phyloP scores from a whole-genome alignment of 1,284 basidiomycete genomes.

The Austroboletus olivaceoglutinosus region DNA sequence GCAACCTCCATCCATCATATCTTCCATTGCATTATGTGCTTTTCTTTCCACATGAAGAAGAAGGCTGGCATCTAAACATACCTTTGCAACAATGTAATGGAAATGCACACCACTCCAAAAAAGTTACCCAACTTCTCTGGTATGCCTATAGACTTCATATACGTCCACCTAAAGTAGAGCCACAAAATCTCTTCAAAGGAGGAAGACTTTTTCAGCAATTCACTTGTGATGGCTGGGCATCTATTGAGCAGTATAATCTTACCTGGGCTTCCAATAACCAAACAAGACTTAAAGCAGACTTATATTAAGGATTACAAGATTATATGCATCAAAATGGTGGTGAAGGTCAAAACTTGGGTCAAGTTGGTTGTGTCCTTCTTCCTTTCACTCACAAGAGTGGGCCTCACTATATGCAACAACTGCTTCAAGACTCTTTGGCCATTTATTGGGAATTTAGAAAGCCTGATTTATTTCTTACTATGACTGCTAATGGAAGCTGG shows the following conservation, averaged over 20 bases:
- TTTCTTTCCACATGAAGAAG: conserved; percentile 39
- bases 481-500: conserved; percentile 42
- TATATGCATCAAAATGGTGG: neutral
- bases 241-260: conserved; percentile 33
- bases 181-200: conserved; percentile 34
- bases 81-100: neutral
- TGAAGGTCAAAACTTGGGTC: conserved; percentile 3
- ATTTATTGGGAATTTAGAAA: neutral
- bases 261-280: conserved; percentile 37
- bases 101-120: neutral
- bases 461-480: conserved; percentile 2
- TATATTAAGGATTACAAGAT: conserved; percentile 13
- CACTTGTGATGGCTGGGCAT: conserved; percentile 37
- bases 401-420: neutral
- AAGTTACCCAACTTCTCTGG: conserved; percentile 15
- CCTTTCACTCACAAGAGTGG: conserved; percentile 3
- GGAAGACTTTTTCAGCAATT: conserved; percentile 43
- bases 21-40: conserved; percentile 39
- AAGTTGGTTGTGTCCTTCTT: conserved; percentile 1
- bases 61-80: conserved; percentile 41
- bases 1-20: conserved; percentile 38
- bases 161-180: neutral
- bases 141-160: conserved; percentile 16
- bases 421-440: neutral
- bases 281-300: conserved; percentile 33